Evolutionary conservation across 495 filamentous ascomycete genomes (phyloP).

Genomic region (Talaromyces thailandensis): DNA sequence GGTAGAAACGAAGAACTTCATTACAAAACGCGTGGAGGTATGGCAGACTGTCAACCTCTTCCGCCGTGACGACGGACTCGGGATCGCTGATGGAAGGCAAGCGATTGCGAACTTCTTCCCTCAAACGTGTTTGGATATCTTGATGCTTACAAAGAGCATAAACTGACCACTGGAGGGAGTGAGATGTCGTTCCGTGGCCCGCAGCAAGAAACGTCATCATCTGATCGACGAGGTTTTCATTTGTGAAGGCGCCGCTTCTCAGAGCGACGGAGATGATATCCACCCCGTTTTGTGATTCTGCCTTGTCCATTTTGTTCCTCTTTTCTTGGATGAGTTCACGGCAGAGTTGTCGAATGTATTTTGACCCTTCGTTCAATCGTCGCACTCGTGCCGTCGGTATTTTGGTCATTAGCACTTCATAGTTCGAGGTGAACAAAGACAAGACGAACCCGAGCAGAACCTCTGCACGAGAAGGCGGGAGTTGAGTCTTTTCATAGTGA

Average conservation of each 20-base stretch:
- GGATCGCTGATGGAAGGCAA: slow-evolving; percentile 49
- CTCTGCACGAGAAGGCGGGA: slow-evolving; percentile 12
- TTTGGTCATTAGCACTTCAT: slow-evolving; percentile 12
- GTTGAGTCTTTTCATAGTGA: slow-evolving; percentile 48
- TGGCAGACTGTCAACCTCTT: slow-evolving; percentile 43
- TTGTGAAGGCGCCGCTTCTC: slow-evolving; percentile 64
- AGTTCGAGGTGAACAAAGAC: background rate
- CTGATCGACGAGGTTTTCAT: slow-evolving; percentile 79
- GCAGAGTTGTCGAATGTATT: slow-evolving; percentile 53
- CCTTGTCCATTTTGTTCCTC: slow-evolving; percentile 44
- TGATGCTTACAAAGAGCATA: slow-evolving; percentile 52
- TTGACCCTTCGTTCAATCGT: slow-evolving; percentile 43
- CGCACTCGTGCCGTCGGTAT: slow-evolving; percentile 62
- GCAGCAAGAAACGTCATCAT: slow-evolving; percentile 94
- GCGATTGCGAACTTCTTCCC: slow-evolving; percentile 49
- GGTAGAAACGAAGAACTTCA: slow-evolving; percentile 48
- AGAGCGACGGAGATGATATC: slow-evolving; percentile 84
- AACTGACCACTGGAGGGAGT: slow-evolving; percentile 50
- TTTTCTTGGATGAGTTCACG: slow-evolving; percentile 60
- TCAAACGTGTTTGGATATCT: slow-evolving; percentile 45
- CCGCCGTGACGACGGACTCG: slow-evolving; percentile 34
- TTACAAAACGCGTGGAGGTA: slow-evolving; percentile 57
- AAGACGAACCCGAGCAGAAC: slow-evolving; percentile 31
- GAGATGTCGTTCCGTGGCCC: slow-evolving; percentile 72
- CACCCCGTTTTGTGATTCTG: slow-evolving; percentile 34